Evolutionary conservation across 2,329 filamentous ascomycete species (phyloP).

Genomic region (Verticillium alfalfae): DNA sequence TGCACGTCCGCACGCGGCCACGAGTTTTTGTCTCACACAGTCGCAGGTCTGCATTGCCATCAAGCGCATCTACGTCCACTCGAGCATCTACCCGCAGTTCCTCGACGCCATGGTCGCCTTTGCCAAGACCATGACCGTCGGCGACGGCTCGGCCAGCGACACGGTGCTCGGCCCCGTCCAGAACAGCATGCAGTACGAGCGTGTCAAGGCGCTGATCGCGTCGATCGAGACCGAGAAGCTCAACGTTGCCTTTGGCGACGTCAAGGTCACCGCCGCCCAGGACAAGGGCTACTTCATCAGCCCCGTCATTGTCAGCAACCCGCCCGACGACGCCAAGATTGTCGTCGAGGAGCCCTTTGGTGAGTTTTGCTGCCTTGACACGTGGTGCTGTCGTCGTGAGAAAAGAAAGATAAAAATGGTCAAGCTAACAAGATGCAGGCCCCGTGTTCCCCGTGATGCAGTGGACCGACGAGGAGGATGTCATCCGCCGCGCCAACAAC

Average conservation of each 20-base stretch:
- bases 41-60: slow-evolving; percentile 45
- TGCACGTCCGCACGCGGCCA: too few species aligned
- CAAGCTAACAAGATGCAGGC: slow-evolving; percentile 19
- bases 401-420: not conserved
- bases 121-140: slow-evolving; percentile 7
- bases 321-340: slow-evolving; percentile 41
- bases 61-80: slow-evolving; percentile 50
- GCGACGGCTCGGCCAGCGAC: slow-evolving; percentile 7
- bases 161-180: slow-evolving; percentile 51
- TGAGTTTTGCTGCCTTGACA: not conserved
- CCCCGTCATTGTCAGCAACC: slow-evolving; percentile 13
- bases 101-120: slow-evolving; percentile 9
- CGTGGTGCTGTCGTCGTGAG: too few species aligned
- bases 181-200: slow-evolving; percentile 59
- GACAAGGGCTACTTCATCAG: slow-evolving; percentile 13
- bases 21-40: not conserved
- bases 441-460: slow-evolving; percentile 58
- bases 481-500: slow-evolving; percentile 39
- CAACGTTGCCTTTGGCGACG: slow-evolving; percentile 5
- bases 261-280: slow-evolving; percentile 1
- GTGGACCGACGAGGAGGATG: slow-evolving; percentile 47
- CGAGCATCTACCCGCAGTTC: slow-evolving; percentile 37
- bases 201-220: slow-evolving; percentile 10
- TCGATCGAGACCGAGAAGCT: slow-evolving; percentile 10
- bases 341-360: slow-evolving; percentile 27